Base-by-base conservation (phyloP, 495 filamentous ascomycete genomes). In the Penicillium longicatenatum region DNA sequence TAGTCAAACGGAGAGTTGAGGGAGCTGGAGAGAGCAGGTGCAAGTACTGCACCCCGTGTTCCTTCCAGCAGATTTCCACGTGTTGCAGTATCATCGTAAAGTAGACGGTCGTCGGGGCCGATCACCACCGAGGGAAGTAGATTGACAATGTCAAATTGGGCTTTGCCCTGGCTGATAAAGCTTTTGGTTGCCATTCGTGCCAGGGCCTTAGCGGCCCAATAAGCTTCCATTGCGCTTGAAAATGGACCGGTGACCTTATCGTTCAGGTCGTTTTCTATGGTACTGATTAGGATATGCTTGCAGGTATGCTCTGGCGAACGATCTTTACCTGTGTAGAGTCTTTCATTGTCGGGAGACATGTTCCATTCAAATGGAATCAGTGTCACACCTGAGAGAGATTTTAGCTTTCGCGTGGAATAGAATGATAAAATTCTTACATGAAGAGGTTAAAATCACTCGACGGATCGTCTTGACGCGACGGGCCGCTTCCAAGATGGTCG, bases 361-460 rank as follows among this genome's bases (percentile, higher is more conserved):
- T 61, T 69, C 63, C 63, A 66, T 47, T 46, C 45, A 37, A 64
- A 64, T 11, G 63, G 59, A 45, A 69, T 60, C 3, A 69, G 33
- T 14, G 66, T 64, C 8, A 69, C 66, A 20, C 57, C 49, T 62
- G 26, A 12, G 6, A 26, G 9, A 37, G 4, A 12, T 9, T 12
- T 37, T 16, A 37, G 11, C 11, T n/a, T 22, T 42, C 1, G 35
- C 22, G n/a, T 21, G 33, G 9, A 24, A 4, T 17, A 41, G 17
- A 10, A n/a, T 20, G 17, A 50, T 1, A 6, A 30, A 10, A 16
- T 42, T 11, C 51, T 21, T 43, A 65, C 63, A 62, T 4, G 80
- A 82, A 10, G 75, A 77, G 2, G 78, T 80, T 35, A 82, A 70
- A 7, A 82, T 73, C 2, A 82, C 67, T 3, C 78, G 64, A 39